Conservation (phyloP, 2,329 filamentous ascomycete species). For the Xylariaceae sp. region DNA sequence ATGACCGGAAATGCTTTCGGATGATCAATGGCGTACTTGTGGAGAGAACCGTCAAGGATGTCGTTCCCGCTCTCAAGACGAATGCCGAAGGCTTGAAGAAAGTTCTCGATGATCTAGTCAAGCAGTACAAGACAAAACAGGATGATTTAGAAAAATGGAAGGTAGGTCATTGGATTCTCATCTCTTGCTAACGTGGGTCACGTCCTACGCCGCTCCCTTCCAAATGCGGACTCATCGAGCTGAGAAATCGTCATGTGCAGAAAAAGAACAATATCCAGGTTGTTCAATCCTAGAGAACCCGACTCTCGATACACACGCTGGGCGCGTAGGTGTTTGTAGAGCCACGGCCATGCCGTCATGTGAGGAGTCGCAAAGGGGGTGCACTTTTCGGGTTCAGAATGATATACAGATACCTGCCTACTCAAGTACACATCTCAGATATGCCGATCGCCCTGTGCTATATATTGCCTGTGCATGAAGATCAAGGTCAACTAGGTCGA, state of each 20-base stretch:
- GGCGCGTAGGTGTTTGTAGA: constrained; percentile 11
- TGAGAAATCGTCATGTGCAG: constrained; percentile 43
- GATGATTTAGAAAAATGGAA: constrained; percentile 98
- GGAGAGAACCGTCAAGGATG: constrained; percentile 89
- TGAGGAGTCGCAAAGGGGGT: constrained; percentile 7
- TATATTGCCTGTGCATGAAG: constrained; percentile 18
- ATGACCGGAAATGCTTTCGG: constrained; percentile 93
- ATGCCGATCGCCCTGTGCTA: constrained; percentile 5
- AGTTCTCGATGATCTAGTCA: constrained; percentile 88
- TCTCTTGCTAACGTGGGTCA: constrained; percentile 11
- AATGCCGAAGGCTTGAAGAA: constrained; percentile 93
- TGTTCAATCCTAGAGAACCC: constrained; percentile 61
- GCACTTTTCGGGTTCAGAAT: constrained; percentile 9
- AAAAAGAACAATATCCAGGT: constrained; percentile 89
- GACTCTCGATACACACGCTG: constrained; percentile 17
- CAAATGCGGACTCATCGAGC: constrained; percentile 9
- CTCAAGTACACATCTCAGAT: constrained; percentile 8
- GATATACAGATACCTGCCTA: constrained; percentile 4
- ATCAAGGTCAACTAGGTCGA: constrained; percentile 25
- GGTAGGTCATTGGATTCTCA: constrained; percentile 47
- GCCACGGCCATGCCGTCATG: constrained; percentile 12
- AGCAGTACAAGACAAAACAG: constrained; percentile 94
- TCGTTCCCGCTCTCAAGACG: constrained; percentile 84
- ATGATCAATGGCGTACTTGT: constrained; percentile 97
- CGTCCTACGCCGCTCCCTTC: constrained; percentile 11